Evolutionary conservation across 1,139 yeast genomes (phyloP).

Genomic region (Magnusiomyces magnusii): DNA sequence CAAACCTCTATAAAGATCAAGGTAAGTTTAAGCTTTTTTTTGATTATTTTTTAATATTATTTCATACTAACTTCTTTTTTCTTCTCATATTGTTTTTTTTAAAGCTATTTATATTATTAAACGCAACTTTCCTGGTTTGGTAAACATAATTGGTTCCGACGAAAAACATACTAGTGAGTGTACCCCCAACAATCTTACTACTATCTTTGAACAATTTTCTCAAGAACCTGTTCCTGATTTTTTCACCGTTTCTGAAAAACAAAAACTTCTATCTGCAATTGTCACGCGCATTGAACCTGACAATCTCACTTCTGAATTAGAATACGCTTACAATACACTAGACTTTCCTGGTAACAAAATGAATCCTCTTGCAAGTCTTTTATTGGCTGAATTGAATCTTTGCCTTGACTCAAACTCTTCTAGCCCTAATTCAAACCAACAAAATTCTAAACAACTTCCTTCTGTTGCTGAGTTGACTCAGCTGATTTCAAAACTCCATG

Average conservation of each 20-base stretch:
- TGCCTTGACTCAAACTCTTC: neutral
- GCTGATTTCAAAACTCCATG: constrained; percentile 7
- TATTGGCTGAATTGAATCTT: constrained; percentile 7
- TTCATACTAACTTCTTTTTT: neutral
- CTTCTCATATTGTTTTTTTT: neutral
- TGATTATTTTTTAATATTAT: neutral
- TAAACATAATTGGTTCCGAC: neutral
- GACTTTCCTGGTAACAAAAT: constrained; percentile 3
- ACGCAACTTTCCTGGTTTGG: neutral
- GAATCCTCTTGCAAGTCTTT: constrained; percentile 9
- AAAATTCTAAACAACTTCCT: constrained; percentile 4
- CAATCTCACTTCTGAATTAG: constrained; percentile 10
- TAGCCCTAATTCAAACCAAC: constrained; percentile 4
- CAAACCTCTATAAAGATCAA: neutral
- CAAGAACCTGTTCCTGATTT: neutral
- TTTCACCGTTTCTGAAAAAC: neutral
- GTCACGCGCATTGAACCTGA: constrained; percentile 5
- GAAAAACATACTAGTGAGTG: neutral
- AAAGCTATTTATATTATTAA: neutral
- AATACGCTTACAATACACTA: neutral
- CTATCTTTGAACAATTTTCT: neutral
- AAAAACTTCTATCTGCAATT: neutral
- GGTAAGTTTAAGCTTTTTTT: neutral
- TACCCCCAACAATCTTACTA: neutral
- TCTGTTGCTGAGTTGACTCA: neutral